phyloP scores from a whole-genome alignment of 306 rosid genomes.

The Urtica urens region DNA sequence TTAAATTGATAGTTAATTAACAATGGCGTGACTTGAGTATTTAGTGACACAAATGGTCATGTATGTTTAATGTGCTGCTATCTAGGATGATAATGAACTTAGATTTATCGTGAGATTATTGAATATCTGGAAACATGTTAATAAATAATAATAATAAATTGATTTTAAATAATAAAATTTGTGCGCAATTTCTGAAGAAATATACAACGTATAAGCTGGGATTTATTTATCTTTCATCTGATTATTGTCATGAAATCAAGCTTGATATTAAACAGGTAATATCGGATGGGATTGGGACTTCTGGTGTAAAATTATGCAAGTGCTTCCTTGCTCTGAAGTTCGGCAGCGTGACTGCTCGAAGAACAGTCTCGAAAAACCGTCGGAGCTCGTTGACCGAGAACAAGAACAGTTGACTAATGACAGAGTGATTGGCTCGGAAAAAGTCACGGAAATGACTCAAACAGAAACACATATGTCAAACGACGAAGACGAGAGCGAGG shows the following conservation, averaged over 20 bases:
- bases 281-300: slow-evolving; percentile 20
- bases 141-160: neutral
- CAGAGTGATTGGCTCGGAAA: slow-evolving; percentile 24
- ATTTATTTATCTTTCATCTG: too few relatives aligned
- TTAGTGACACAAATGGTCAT: neutral
- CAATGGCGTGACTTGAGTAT: too few relatives aligned
- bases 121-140: neutral
- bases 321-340: slow-evolving; percentile 70
- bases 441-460: slow-evolving; percentile 30
- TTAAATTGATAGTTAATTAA: neutral
- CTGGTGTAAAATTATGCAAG: slow-evolving; percentile 52
- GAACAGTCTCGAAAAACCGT: slow-evolving; percentile 31
- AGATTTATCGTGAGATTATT: neutral
- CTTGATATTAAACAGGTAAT: too few relatives aligned
- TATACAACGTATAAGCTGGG: too few relatives aligned
- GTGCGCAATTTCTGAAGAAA: too few relatives aligned
- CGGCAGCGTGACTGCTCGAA: slow-evolving; percentile 54
- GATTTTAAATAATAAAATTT: neutral
- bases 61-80: neutral
- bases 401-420: slow-evolving; percentile 25
- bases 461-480: slow-evolving; percentile 33
- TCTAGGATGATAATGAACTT: neutral
- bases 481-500: slow-evolving; percentile 34
- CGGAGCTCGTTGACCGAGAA: slow-evolving; percentile 35
- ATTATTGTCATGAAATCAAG: too few relatives aligned